These are phyloP conservation scores for Yarrowia sp. DNA, from an alignment of 805 yeast genomes.

Conservation along the genomic window DNA sequence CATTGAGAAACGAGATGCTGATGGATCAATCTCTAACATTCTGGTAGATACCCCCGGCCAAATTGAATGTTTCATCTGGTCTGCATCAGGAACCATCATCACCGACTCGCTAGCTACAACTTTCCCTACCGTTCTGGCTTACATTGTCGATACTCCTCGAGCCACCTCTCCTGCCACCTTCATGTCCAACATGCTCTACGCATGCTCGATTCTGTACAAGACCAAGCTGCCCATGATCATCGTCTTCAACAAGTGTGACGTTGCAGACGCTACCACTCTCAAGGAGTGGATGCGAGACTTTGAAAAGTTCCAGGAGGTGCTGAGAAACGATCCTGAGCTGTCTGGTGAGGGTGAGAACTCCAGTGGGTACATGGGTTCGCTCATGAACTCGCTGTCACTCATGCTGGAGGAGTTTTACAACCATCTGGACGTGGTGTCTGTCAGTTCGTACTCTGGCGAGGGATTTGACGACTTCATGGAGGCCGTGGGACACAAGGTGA, in stretches of 20 bases:
- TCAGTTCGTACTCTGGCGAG: conserved; percentile 88
- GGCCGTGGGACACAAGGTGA: conserved; percentile 86
- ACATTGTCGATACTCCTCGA: conserved; percentile 95
- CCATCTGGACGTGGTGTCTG: conserved; percentile 89
- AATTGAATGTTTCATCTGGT: conserved; percentile 98
- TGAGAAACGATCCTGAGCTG: conserved; percentile 69
- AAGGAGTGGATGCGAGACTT: conserved; percentile 98
- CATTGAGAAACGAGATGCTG: conserved; percentile 75
- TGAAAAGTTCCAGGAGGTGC: conserved; percentile 84
- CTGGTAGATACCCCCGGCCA: conserved; percentile 98
- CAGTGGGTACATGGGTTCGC: conserved; percentile 91
- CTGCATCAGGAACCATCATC: conserved; percentile 94
- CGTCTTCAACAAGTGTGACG: conserved; percentile 95
- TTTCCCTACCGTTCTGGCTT: conserved; percentile 94
- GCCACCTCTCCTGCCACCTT: conserved; percentile 94
- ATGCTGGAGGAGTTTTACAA: conserved; percentile 97
- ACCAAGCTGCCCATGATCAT: conserved; percentile 96
- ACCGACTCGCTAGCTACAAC: conserved; percentile 96
- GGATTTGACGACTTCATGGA: conserved; percentile 90
- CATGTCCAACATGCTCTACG: conserved; percentile 97
- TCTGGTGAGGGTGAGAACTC: conserved; percentile 64
- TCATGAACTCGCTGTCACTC: conserved; percentile 92
- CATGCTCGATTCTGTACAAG: conserved; percentile 94
- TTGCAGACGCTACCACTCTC: conserved; percentile 82
- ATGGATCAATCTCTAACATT: conserved; percentile 62